Evolutionary conservation across 2,329 filamentous ascomycete genomes (phyloP), one percentile per base, ranked within the genome.

Genomic region (Fusarium paranaense): DNA sequence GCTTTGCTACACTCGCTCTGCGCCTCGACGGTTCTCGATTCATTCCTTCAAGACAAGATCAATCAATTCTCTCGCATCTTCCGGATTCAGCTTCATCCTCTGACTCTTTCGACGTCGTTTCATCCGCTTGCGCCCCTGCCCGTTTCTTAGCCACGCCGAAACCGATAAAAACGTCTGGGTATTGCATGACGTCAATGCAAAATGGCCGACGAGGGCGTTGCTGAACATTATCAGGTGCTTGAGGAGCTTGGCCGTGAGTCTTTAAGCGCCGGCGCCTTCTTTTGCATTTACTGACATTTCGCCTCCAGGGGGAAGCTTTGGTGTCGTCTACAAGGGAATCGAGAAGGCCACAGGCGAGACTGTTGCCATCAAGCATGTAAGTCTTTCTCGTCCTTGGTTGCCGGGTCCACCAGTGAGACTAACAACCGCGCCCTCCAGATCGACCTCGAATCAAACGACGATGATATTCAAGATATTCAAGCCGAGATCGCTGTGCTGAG

Each of bases 401-500:
- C 61, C 69, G 27, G 62, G 70, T 58, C 59, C 32, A 72, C 71
- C 56, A 70, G 25, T 52, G 61, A 52, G 25, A 52, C 75, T 71
- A 54, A 78, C 69, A 66, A 50, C 14, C 32, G 47, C 52, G 33
- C 14, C 58, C n/a, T 70, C 22, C 66, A 98, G 95, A 98, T 99
- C 83, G 97, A 99, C 83, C 94, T 99, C 80, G 97, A 99, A 85
- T 97, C 96, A 67, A 98, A 95, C 86, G 96, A 97, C 83, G 97
- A 99, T 85, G 97, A 99, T 81, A 98, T 99, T 69, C 93, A 95
- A 83, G 97, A 99, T 81, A 98, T 99, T 67, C 96, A 99, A 79
- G 95, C 97, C 81, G 97, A 99, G 82, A 98, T 99, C 76, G 93
- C 95, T 4, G 93, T 99, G 37, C 88, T 99, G 70, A 97, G 95